Evolutionary conservation across 305 asterid genomes (phyloP).

Genomic region (Fraxinus velutina): DNA sequence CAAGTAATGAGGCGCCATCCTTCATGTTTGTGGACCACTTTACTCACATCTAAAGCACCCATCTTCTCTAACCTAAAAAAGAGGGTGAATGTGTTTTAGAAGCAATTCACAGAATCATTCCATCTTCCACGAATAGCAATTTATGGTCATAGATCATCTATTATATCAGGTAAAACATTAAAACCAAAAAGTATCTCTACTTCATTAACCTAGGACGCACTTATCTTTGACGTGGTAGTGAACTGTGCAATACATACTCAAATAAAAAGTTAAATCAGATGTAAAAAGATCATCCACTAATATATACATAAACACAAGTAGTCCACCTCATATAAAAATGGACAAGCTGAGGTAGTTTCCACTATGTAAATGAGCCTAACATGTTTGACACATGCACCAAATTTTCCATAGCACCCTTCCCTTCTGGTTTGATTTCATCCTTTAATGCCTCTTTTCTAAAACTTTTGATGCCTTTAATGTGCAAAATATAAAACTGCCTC

Average conservation of each 20-base stretch:
- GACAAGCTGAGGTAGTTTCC: not conserved
- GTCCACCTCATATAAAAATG: not conserved
- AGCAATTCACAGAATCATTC: not conserved
- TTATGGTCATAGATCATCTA: not conserved
- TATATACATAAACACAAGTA: not conserved
- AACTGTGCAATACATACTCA: not conserved
- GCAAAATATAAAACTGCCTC: not conserved
- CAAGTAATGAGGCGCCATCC: constrained; percentile 62
- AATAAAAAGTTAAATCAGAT: not conserved
- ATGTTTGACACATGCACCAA: not conserved
- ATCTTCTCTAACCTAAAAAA: constrained; percentile 42
- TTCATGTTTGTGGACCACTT: constrained; percentile 45
- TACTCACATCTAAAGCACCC: constrained; percentile 50
- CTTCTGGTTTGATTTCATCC: not conserved
- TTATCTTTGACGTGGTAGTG: not conserved
- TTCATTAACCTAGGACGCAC: not conserved
- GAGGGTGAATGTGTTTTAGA: not conserved
- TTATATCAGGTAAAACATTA: not conserved
- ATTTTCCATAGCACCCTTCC: not conserved
- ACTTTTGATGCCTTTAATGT: not conserved
- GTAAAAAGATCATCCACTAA: not conserved
- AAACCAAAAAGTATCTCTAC: not conserved
- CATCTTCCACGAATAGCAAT: constrained; percentile 1
- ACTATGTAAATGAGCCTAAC: not conserved
- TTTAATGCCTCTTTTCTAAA: not conserved